Evolutionary conservation across 345 rosid species (phyloP), one percentile per base, ranked within the genome.

Genomic region (Draba incana): DNA sequence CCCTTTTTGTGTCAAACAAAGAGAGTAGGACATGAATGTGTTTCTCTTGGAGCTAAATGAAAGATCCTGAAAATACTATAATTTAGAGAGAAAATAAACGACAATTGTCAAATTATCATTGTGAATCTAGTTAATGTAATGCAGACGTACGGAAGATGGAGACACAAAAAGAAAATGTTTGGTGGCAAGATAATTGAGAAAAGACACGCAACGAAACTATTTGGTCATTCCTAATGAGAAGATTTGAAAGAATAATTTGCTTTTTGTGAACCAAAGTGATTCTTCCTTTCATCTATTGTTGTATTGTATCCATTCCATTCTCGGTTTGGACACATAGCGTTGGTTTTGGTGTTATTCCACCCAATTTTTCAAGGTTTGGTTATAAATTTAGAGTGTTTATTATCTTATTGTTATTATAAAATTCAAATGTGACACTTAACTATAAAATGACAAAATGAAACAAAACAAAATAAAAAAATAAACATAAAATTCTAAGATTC

Each of bases 231-330:
- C 45, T 45, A 10, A 23, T 70, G 45, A 51, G 46, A 69, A 41
- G 25, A 50, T 61, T 51, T 30, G 8, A 28, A 51, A 23, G 62
- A 70, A 61, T 52, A 70, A 23, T 31, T 70, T 41, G 23, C 11
- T 50, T 69, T 58, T 27, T 69, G 58, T 59, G 66, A 61, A 61
- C 68, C 68, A 60, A 70, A 70, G 53, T 51, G 13, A 61, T 51
- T 61, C 53, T 70, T 59, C n/a, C 11, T n/a, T 46, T 68, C 47
- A 35, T 45, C 25, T 13, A 46, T 66, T 27, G 16, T 56, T 45
- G 27, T 68, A 45, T 56, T 45, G 27, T 68, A 45, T 24, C 72
- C 64, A 46, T 57, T 5, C 50, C 12, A 56, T 25, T 46, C 9
- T 57, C 48, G 10, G 9, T 46, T 68, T 50, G 25, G 53, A 35